Evolutionary conservation across 441 rosid genomes (phyloP).

Genomic region (Macaranga tanarius): DNA sequence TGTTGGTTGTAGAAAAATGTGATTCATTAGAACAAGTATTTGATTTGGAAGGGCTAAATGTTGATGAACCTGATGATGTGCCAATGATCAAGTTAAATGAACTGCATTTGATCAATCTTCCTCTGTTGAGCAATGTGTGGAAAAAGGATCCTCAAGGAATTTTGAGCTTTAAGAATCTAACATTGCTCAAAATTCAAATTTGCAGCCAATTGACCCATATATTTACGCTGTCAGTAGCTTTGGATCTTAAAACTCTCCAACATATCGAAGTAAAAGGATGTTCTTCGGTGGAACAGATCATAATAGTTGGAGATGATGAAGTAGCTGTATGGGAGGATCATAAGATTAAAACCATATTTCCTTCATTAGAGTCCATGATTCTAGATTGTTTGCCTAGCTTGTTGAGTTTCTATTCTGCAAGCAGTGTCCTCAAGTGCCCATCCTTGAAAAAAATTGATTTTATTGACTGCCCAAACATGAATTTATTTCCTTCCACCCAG

Average conservation of each 20-base stretch:
- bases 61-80: too few relatives aligned
- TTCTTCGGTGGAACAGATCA: not conserved
- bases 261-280: not conserved
- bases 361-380: not conserved
- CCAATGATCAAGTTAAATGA: too few relatives aligned
- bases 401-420: not conserved
- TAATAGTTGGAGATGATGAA: not conserved
- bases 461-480: not conserved
- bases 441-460: not conserved
- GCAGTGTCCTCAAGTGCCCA: not conserved
- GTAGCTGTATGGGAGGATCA: too few relatives aligned
- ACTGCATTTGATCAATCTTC: not conserved
- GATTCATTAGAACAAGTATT: not conserved
- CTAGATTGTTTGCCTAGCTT: not conserved
- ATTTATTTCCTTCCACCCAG: not conserved
- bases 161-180: not conserved
- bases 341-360: not conserved
- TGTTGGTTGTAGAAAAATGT: constrained; percentile 15
- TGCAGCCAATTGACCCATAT: not conserved
- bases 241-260: not conserved
- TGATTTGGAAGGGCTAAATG: constrained; percentile 8
- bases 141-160: not conserved
- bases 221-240: not conserved
- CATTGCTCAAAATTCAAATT: not conserved
- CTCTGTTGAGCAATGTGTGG: not conserved